These are phyloP conservation scores for Smallanthus sonchifolius DNA, from an alignment of 129 eudicot genomes.

Conservation along the genomic window DNA sequence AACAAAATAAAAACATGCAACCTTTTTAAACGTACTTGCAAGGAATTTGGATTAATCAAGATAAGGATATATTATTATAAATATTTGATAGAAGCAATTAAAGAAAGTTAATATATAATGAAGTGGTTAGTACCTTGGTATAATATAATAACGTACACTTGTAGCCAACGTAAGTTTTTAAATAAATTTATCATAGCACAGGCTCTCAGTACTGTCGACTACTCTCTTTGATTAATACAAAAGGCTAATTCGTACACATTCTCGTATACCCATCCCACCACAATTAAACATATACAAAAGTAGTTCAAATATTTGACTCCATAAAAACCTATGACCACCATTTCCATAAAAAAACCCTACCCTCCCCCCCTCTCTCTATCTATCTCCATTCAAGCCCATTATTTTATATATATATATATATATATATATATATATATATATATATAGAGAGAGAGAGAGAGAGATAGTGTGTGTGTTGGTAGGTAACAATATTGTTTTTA, in stretches of 20 bases:
- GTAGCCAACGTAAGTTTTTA: slow-evolving; percentile 10
- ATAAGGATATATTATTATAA: too few relatives aligned
- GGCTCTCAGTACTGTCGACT: slow-evolving; percentile 14
- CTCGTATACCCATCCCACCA: slow-evolving; percentile 3
- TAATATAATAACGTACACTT: background rate
- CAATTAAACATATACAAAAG: background rate
- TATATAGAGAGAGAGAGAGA: background rate
- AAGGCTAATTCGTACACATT: slow-evolving; percentile 22
- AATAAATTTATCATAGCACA: background rate
- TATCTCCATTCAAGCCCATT: slow-evolving; percentile 1
- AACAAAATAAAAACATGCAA: background rate
- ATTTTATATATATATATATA: background rate
- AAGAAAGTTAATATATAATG: background rate
- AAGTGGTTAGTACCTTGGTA: slow-evolving; percentile 9
- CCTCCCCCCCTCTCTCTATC: slow-evolving; percentile 6
- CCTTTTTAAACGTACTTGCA: too few relatives aligned
- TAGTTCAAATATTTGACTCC: slow-evolving; percentile 7
- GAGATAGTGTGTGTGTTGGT: background rate
- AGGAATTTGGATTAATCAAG: background rate
- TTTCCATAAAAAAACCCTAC: slow-evolving; percentile 8
- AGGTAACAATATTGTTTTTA: too few relatives aligned
- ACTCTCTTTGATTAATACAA: slow-evolving; percentile 19
- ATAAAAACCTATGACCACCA: slow-evolving; percentile 26
- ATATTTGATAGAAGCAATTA: background rate
- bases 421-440: background rate